Conservation (phyloP, 1,284 basidiomycete genomes). For the Stygiomarasmius scandens region DNA sequence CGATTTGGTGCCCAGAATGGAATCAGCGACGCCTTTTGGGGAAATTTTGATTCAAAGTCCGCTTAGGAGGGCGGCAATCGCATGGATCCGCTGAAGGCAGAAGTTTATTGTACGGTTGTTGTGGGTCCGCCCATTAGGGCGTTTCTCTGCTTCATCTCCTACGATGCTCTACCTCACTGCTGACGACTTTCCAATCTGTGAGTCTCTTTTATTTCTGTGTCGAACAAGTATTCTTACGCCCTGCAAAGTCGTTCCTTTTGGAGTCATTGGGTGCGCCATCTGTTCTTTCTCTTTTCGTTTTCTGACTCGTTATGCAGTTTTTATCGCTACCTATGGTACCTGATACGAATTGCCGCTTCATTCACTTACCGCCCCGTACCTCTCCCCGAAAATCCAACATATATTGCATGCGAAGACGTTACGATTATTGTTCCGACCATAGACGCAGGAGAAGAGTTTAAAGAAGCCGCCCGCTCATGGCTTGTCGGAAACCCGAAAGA, state of each 20-base stretch:
- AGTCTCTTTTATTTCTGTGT: slow-evolving; percentile 34
- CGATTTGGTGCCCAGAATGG: no score
- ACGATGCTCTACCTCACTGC: slow-evolving; percentile 80
- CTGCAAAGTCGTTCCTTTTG: slow-evolving; percentile 92
- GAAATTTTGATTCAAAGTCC: background rate
- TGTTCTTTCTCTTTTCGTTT: background rate
- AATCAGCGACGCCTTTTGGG: no score
- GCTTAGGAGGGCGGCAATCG: background rate
- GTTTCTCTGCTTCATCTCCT: no score
- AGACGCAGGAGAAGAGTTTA: slow-evolving; percentile 92
- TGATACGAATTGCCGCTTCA: slow-evolving; percentile 78
- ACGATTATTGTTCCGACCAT: slow-evolving; percentile 95
- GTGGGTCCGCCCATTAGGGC: background rate
- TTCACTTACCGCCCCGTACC: slow-evolving; percentile 83
- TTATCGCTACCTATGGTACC: slow-evolving; percentile 90
- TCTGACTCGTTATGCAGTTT: slow-evolving; percentile 48
- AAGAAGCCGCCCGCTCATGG: slow-evolving; percentile 90
- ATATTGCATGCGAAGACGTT: slow-evolving; percentile 87
- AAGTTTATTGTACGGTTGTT: background rate
- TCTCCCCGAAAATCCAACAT: slow-evolving; percentile 85
- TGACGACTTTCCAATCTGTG: slow-evolving; percentile 79
- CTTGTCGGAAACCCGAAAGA: slow-evolving; percentile 89
- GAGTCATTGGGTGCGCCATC: slow-evolving; percentile 80
- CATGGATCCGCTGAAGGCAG: background rate
- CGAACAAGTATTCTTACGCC: no score